phyloP scores from a whole-genome alignment of 768 basidiomycete species.

The Leccinum olivaceopallidum region DNA sequence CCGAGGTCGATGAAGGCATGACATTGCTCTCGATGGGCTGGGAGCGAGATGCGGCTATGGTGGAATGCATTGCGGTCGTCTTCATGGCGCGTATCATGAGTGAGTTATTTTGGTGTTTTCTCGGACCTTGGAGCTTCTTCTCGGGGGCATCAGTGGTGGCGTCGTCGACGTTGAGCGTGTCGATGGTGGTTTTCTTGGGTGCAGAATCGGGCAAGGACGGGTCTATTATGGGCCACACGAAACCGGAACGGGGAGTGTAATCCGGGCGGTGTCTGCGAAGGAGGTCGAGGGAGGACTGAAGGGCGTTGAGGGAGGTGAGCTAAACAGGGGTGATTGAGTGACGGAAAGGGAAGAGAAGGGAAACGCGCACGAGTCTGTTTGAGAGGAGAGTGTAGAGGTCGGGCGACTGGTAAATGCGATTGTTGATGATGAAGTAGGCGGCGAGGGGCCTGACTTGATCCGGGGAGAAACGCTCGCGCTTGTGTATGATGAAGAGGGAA shows the following conservation, averaged over 20 bases:
- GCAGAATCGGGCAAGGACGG: conserved; percentile 43
- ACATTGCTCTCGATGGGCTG: conserved; percentile 32
- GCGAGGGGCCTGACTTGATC: conserved; percentile 80
- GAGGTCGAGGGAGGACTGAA: conserved; percentile 76
- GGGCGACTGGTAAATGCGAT: conserved; percentile 86
- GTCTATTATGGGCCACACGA: conserved; percentile 81
- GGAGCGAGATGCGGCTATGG: conserved; percentile 46
- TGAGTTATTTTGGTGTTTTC: conserved; percentile 65
- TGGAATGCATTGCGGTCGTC: conserved; percentile 72
- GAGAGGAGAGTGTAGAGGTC: conserved; percentile 83
- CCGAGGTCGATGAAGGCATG: conserved; percentile 25
- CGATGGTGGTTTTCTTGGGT: conserved; percentile 40
- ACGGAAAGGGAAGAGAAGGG: neutral
- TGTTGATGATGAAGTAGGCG: conserved; percentile 87
- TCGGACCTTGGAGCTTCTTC: conserved; percentile 35
- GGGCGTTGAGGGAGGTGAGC: conserved; percentile 67
- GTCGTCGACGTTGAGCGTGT: conserved; percentile 29
- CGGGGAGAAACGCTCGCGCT: conserved; percentile 80
- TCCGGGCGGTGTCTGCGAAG: conserved; percentile 75
- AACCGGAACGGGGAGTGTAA: conserved; percentile 81
- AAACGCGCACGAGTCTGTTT: conserved; percentile 66
- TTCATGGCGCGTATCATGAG: conserved; percentile 79
- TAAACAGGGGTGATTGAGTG: conserved; percentile 26
- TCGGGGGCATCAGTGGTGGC: conserved; percentile 17
- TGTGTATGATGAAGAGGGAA: conserved; percentile 85